A percentile compares a stretch with the other conserved stretches of the same genome.
These are phyloP conservation scores for Populus hybrid DNA, from an alignment of 441 rosid genomes.

Conservation along the genomic window DNA sequence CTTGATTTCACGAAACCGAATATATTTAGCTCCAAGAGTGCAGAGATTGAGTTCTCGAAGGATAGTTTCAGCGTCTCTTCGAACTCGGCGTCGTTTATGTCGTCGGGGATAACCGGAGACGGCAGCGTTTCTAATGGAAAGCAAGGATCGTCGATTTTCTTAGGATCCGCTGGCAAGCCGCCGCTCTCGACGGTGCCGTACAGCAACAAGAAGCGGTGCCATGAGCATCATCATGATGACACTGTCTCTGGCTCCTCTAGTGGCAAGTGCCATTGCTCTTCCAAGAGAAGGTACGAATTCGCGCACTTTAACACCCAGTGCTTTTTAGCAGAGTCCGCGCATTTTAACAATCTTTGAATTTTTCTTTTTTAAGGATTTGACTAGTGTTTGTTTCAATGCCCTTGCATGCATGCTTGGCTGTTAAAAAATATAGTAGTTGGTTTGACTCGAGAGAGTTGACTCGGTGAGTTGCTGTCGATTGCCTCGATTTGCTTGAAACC, in stretches of 20 bases:
- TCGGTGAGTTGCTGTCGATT: neutral
- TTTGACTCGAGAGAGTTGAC: neutral
- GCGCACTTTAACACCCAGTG: conserved; percentile 5
- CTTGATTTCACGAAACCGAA: conserved; percentile 77
- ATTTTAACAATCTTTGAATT: neutral
- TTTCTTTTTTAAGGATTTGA: neutral
- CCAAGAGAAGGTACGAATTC: conserved; percentile 71
- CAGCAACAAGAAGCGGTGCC: conserved; percentile 65
- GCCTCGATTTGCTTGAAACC: too few relatives aligned
- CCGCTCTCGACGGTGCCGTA: conserved; percentile 59
- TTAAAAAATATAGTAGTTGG: neutral
- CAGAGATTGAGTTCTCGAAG: conserved; percentile 61
- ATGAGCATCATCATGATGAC: conserved; percentile 68
- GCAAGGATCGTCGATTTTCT: conserved; percentile 58
- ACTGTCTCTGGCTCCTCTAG: conserved; percentile 49
- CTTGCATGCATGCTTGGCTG: neutral
- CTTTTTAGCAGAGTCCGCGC: conserved; percentile 18
- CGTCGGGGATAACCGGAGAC: conserved; percentile 85
- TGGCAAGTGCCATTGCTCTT: conserved; percentile 75
- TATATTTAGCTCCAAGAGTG: conserved; percentile 41
- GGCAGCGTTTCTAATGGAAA: conserved; percentile 89
- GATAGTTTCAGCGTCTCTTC: conserved; percentile 72
- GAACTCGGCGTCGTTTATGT: conserved; percentile 69
- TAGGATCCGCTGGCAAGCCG: conserved; percentile 65
- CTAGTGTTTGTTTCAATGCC: neutral